Conservation (phyloP, 352 stramenopile genomes). For the Phytophthora foliorum region DNA sequence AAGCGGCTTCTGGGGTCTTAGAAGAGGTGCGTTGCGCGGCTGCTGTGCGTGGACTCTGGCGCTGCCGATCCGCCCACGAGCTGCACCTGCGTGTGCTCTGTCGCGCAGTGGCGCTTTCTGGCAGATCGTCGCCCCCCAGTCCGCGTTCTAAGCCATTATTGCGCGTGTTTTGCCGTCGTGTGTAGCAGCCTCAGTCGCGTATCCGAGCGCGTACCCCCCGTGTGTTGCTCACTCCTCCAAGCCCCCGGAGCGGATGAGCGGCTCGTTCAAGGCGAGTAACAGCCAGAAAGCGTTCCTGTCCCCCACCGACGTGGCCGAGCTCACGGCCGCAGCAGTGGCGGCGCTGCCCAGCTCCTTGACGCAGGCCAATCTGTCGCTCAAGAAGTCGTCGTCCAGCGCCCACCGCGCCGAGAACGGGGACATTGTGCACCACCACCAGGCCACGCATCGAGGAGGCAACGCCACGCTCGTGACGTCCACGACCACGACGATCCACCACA, state of each 20-base stretch:
- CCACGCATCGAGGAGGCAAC: constrained; percentile 76
- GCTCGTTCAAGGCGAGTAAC: constrained; percentile 50
- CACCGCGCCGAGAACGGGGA: constrained; percentile 79
- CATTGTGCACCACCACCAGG: constrained; percentile 83
- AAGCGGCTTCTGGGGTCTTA: constrained; percentile 41
- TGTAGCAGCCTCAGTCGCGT: constrained; percentile 26
- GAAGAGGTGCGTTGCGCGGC: constrained; percentile 42
- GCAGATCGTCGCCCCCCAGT: background rate
- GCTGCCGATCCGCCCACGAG: background rate
- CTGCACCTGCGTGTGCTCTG: constrained; percentile 11
- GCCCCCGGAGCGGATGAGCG: constrained; percentile 50
- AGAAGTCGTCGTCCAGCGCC: constrained; percentile 56
- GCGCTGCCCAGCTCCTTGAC: constrained; percentile 73
- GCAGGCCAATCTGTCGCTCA: constrained; percentile 57
- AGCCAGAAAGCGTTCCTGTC: constrained; percentile 77
- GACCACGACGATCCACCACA: constrained; percentile 81
- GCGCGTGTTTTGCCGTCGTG: constrained; percentile 26
- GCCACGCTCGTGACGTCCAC: constrained; percentile 81
- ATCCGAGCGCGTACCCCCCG: constrained; percentile 3
- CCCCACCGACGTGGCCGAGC: constrained; percentile 78
- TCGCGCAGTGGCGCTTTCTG: constrained; percentile 7
- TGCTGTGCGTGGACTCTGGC: constrained; percentile 4
- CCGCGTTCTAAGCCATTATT: constrained; percentile 28
- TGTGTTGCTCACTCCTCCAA: background rate
- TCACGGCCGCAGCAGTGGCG: constrained; percentile 77